phyloP scores from a whole-genome alignment of 2,329 filamentous ascomycete species.

The Trichoderma lentiforme region DNA sequence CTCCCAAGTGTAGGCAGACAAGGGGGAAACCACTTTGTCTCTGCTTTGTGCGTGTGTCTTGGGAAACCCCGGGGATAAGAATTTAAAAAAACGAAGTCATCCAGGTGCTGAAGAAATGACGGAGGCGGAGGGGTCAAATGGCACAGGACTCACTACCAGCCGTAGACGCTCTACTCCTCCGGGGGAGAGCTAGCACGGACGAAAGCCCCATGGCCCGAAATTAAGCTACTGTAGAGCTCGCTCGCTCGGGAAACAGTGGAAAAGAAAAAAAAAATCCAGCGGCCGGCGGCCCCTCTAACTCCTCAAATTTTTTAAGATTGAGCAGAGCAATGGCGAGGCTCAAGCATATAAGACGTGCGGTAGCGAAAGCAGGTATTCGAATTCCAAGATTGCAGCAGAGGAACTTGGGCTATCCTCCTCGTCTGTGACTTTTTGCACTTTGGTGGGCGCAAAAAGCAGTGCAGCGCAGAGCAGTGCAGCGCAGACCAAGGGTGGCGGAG shows the following conservation, averaged over 20 bases:
- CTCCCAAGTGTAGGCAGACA: background rate
- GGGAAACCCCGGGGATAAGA: background rate
- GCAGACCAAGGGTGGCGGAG: background rate
- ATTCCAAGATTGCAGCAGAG: background rate
- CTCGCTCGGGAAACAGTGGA: background rate
- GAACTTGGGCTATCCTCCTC: background rate
- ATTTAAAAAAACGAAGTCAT: background rate
- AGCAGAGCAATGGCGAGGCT: background rate
- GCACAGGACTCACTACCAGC: constrained; percentile 10
- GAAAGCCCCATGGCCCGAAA: constrained; percentile 16
- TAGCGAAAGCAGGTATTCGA: background rate
- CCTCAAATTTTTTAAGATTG: background rate
- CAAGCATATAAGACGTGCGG: background rate
- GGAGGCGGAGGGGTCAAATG: constrained; percentile 5
- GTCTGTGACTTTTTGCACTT: background rate
- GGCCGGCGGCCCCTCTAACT: constrained; percentile 1
- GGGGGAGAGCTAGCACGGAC: constrained; percentile 16
- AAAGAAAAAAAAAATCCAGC: background rate
- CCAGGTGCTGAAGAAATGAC: constrained; percentile 3
- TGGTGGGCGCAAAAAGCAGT: background rate
- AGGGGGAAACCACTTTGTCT: background rate
- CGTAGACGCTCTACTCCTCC: constrained; percentile 18
- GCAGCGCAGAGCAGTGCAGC: background rate
- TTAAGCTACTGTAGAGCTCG: background rate
- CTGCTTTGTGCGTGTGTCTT: background rate